Evolutionary conservation across 164 flowering plant species (phyloP), one percentile per base, ranked within the genome.

Genomic region (Platanus orientalis): DNA sequence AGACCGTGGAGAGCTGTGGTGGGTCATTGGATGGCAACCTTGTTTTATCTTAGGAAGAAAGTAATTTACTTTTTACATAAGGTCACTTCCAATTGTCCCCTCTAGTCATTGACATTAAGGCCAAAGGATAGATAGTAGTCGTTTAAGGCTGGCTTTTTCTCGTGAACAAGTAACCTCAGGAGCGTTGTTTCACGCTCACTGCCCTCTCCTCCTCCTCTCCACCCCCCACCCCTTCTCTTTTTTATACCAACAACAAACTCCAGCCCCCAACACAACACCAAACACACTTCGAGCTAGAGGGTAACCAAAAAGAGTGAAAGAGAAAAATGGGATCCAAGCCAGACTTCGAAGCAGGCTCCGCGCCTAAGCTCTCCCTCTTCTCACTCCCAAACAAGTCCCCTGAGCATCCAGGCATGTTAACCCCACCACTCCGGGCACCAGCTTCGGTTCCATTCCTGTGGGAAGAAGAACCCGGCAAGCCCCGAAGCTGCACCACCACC

Each of bases 401-500:
- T 0, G 82, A 79, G 66, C 75, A 84, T 10, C 73, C 84, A 20
- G 84, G 83, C 28, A 62, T 75, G 76, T 30, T 62, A 12, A 84
- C 93, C 1, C 90, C 97, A 20, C 97, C 90, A 16, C 73, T 73
- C 32, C 72, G 70, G 6, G 48, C 81, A 27, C 53, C 71, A 1
- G 86, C 68, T 14, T 77, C 94, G 7, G 71, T 90, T 32, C 97
- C 97, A 0, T 90, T 90, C 69, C 61, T 63, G 49, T 90, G 97
- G 97, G 97, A 90, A 64, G 92, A 88, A 56, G 85, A 83, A 1
- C 97, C 97, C 1, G 94, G 97, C 6, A 79, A 66, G 76, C 94
- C 97, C 50, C 44, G 54, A 51, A 1, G 60, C 19, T 12, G 9
- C 48, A 27, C 16, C 28, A 11, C 57, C 32, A 17, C 56, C 20